Evolutionary conservation across 192 early-diverging fungal genomes (phyloP).

Genomic region (Rhizophagus prolifer): DNA sequence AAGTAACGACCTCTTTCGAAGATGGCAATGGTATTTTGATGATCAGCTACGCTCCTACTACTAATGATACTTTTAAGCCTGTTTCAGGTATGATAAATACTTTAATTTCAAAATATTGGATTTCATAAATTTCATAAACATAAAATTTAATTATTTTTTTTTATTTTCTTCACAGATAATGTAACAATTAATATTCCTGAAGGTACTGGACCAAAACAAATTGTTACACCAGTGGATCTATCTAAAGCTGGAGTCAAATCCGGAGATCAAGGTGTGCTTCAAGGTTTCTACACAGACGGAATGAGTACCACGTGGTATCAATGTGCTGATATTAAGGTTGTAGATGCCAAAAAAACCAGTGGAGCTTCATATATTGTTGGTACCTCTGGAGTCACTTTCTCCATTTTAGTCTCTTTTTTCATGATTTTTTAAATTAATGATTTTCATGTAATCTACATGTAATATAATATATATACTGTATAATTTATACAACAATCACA

Average conservation of each 20-base stretch:
- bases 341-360: too few relatives aligned
- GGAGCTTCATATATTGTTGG: too few relatives aligned
- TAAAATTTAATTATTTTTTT: background rate
- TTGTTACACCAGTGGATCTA: background rate
- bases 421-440: too few relatives aligned
- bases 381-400: too few relatives aligned
- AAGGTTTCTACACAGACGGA: background rate
- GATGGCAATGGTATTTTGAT: background rate
- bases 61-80: background rate
- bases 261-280: constrained; percentile 10
- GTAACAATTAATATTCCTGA: background rate
- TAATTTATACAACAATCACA: too few relatives aligned
- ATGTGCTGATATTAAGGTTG: constrained; percentile 19
- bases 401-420: too few relatives aligned
- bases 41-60: background rate
- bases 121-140: background rate
- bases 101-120: background rate
- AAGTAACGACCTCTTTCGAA: background rate
- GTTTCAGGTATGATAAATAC: background rate
- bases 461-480: too few relatives aligned
- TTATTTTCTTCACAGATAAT: background rate
- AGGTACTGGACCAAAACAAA: background rate
- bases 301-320: background rate
- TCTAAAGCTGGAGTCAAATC: background rate
- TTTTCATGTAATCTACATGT: too few relatives aligned